Evolutionary conservation across 345 rosid species (phyloP).

Genomic region (Cochlearia excelsa): DNA sequence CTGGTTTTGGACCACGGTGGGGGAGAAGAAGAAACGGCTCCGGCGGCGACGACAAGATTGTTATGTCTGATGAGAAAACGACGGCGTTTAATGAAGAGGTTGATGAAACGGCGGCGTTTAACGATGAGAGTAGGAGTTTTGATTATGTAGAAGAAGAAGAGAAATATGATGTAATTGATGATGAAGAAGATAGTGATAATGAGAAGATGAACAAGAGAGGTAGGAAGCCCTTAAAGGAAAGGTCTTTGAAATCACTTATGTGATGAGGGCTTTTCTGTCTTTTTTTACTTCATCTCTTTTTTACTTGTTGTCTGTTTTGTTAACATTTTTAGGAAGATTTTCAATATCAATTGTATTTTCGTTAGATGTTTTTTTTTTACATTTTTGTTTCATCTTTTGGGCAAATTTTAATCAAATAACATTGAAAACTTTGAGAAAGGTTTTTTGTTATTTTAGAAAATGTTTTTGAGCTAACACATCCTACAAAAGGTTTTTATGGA

Average conservation of each 20-base stretch:
- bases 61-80: neutral
- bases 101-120: constrained; percentile 23
- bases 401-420: too few species aligned
- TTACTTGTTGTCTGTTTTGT: neutral
- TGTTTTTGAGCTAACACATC: too few species aligned
- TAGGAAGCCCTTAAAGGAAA: constrained; percentile 80
- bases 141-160: constrained; percentile 40
- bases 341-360: neutral
- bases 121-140: constrained; percentile 16
- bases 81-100: constrained; percentile 24
- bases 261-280: constrained; percentile 36
- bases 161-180: constrained; percentile 41
- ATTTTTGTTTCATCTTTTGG: too few species aligned
- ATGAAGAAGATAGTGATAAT: constrained; percentile 21
- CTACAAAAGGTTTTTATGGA: too few species aligned
- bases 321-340: constrained; percentile 4
- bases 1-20: constrained; percentile 94
- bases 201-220: constrained; percentile 52
- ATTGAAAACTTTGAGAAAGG: too few species aligned
- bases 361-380: too few species aligned
- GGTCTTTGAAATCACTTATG: constrained; percentile 93
- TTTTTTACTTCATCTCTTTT: neutral
- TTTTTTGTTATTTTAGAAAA: too few species aligned
- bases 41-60: constrained; percentile 24
- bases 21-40: constrained; percentile 57